Evolutionary conservation across 2,329 filamentous ascomycete genomes (phyloP), one percentile per base, ranked within the genome.

Genomic region (Xylariales sp.): DNA sequence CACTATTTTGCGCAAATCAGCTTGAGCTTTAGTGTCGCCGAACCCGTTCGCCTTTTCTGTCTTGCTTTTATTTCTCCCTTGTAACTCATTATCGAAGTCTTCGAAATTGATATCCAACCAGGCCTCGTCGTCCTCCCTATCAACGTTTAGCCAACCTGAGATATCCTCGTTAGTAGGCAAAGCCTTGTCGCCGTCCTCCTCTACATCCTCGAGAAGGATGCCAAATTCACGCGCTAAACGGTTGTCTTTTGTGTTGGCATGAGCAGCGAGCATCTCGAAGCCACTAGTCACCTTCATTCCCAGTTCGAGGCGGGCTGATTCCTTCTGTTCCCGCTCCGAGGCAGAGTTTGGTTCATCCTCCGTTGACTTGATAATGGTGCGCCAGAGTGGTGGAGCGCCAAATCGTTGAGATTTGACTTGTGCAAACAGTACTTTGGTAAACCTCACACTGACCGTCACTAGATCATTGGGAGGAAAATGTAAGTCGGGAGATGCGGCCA

Each of bases 61-160:
- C 50, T 64, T n/a, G 61, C 62, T 41, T 65, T 67, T 45, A 64
- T 83, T 71, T 81, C 81, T 83, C 0, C 86, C 85, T 36, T 86
- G 83, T 1, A 99, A 82, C 77, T 97, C 94, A 34, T 86, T 85
- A 75, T 97, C 94, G 64, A 99, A 93, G 69, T 97, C 94, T 18
- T 91, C 87, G 72, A 93, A 97, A 76, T 94, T 90, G 65, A 99
- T 97, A 73, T 98, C 90, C 71, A 99, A 84, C 96, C 96, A 99
- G 28, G 87, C 86, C 74, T 98, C 96, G 73, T 94, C 89, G 68
- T 98, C 95, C 57, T 95, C 88, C n/a, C 82, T 85, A 36, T 83
- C 80, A 2, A 77, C 76, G 36, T 84, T 80, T 43, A 85, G 83
- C 95, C 96, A 98, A 1, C 77, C 74, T 32, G 80, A 79, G 9